Base-by-base conservation (phyloP, 31 red algal genomes). In the Asparagopsis taxiformis region DNA sequence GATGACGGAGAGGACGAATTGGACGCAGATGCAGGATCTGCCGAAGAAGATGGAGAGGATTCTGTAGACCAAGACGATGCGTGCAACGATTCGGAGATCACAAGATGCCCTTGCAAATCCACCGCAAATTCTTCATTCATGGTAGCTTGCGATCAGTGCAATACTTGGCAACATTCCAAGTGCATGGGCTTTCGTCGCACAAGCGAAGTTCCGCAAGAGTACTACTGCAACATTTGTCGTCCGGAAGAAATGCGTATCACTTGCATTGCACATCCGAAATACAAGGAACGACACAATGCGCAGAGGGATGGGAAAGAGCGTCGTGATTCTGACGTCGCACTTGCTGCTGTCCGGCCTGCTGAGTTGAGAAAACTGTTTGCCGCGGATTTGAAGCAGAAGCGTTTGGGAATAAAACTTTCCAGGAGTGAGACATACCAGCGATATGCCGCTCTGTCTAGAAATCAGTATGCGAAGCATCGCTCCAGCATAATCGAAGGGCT, bases 121-220 rank as follows among this genome's bases (percentile, higher is more conserved):
- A 75, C 44, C 15, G 79, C 59, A 34, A 85, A 91, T 61, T 76
- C 75, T 10, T 84, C 77, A 22, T 63, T 79, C 2, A 97, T 97
- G 94, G 62, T 97, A 31, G 84, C 84, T n/a, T 97, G 94, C 62
- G 94, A 97, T 50, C 21, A 74, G 19, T 97, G 94, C 52, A 72
- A 82, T 13, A 79, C 81, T 32, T 97, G 94, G 94, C 94, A 97
- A 78, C 94, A 97, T 62, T 73, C 65, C 9, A 84, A 84, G 41
- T 97, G 94, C 50, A 93, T 97, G 84, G 94, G 94, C 32, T 89
- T 78, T 52, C 62, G 82, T 19, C 75, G 80, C 1, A 78, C 59
- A 4, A 48, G 23, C 21, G 69, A 93, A 1, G 79, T 84, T 3
- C 93, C 93, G 21, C 59, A 94, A n/a, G 49, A 75, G 16, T 97